Base-by-base conservation (phyloP, 2,329 filamentous ascomycete genomes). In the Aspergillus intermedius region DNA sequence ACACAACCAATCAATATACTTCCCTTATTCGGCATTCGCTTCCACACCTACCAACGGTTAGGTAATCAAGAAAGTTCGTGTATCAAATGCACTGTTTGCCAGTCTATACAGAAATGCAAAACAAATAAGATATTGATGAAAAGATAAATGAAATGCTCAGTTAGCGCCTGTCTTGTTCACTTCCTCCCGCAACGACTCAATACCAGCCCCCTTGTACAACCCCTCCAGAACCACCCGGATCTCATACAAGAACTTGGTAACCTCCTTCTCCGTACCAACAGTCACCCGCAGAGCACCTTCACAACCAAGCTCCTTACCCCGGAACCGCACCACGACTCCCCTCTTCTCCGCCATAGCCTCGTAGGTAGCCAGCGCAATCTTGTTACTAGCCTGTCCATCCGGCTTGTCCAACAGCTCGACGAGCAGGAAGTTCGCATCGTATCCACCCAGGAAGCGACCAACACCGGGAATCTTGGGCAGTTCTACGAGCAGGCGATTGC, bases 281-380 rank as follows among this genome's bases (percentile, higher is more conserved):
- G 93, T 98, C 57, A 97, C 88, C 48, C 93, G 81, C 66, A 98
- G 71, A 62, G 91, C 96, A 0, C 91, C 93, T 39, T 84, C 69
- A 65, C 93, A 98, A 4, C 91, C 91, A 56, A 87, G 77, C 74
- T 98, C 93, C 73, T 91, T 94, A 43, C 93, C 93, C 59, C 93
- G 78, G 70, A 97, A 98, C 47, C 93, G 78, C 3, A 97, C 91
- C 5, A 98, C 91, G 0, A 98, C 91, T 1, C 91, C 90, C 65
- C 83, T 84, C 37, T 82, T 80, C 75, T 95, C 89, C 0, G 93
- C 93, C 60, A 98, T 76, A 25, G 75, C 77, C 71, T 94, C 83
- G 67, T 98, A 98, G 6, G 91, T 86, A 9, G 81, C 82, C 60
- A 91, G 68, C 13, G 93, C 93, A 1, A 81, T 80, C 44, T 76